Evolutionary conservation across 2,329 filamentous ascomycete species (phyloP).

Genomic region (Clarireedia paspali): DNA sequence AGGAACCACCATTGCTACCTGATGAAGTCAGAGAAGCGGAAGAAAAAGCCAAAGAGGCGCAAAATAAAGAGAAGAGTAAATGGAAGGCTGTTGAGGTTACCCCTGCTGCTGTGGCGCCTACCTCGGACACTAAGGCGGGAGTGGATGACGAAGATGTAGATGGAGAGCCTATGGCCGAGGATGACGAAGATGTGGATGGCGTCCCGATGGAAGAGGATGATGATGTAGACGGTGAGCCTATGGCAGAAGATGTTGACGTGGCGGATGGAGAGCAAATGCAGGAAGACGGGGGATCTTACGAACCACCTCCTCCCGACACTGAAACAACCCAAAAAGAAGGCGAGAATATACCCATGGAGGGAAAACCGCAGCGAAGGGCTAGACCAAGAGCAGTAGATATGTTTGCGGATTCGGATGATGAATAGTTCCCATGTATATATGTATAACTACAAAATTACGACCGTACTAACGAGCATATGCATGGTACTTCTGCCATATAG

Average conservation of each 20-base stretch:
- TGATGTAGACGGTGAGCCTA: constrained; percentile 33
- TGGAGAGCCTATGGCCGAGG: constrained; percentile 34
- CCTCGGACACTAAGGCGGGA: constrained; percentile 31
- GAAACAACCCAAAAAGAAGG: neutral
- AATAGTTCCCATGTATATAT: constrained; percentile 10
- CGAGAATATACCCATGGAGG: neutral
- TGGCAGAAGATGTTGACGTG: constrained; percentile 30
- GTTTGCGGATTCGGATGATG: constrained; percentile 70
- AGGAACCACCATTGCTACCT: constrained; percentile 54
- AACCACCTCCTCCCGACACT: neutral
- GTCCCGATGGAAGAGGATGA: constrained; percentile 45
- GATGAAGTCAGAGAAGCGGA: constrained; percentile 30
- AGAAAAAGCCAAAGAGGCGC: constrained; percentile 25
- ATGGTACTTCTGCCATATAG: too few relatives aligned
- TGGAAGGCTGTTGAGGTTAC: constrained; percentile 33
- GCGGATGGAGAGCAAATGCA: constrained; percentile 33
- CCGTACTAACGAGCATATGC: neutral
- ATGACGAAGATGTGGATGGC: constrained; percentile 43
- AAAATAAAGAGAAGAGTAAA: constrained; percentile 24
- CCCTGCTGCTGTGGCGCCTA: constrained; percentile 24
- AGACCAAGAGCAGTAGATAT: constrained; percentile 71
- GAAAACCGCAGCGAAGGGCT: constrained; percentile 20
- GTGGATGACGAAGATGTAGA: constrained; percentile 35
- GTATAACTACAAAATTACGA: neutral
- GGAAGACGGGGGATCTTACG: neutral